Evolutionary conservation across 2,329 filamentous ascomycete species (phyloP), one percentile per base, ranked within the genome.

Genomic region (Madurella mycetomatis): DNA sequence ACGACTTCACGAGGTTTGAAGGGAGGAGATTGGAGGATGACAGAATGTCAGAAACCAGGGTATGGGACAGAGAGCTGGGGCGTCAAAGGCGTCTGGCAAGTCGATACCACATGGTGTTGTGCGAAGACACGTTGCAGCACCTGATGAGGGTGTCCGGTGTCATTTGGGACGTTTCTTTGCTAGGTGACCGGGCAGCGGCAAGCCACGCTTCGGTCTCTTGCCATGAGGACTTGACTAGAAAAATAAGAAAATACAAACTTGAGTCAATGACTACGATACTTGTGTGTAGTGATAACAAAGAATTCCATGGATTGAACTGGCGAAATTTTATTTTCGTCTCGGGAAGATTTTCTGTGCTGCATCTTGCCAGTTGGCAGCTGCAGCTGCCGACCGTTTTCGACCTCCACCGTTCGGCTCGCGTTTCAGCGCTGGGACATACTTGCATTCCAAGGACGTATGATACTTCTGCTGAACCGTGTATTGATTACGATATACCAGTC

Each of bases 1-100:
- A 65, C 48, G 62, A 64, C 55, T 60, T 62, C 47, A 65, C 51
- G 62, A 65, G 56, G 45, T 54, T 52, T 47, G 52, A 46, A 54
- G 52, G 44, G 43, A 46, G 48, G 47, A 55, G 37, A 52, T 25
- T 25, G 42, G 55, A 47, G 41, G 49, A 47, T 41, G 34, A 46
- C 37, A 55, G 57, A 54, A 50, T 56, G 52, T 47, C 17, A 50
- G 53, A 16, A 40, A 39, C 40, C 53, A 52, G 19, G 42, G 43
- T 25, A 13, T 25, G 31, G 41, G 37, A 18, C 37, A 18, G 42
- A 19, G 15, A 37, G 46, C 34, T 42, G 19, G 25, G 19, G 31
- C 46, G 15, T 37, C 17, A 18, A 34, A 40, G 39, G 43, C 31
- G 46, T 44, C 39, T 40, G 47, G 47, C 41, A 46, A 34, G 44